Evolutionary conservation across 306 rosid genomes (phyloP).

Genomic region (Prosopis cineraria): DNA sequence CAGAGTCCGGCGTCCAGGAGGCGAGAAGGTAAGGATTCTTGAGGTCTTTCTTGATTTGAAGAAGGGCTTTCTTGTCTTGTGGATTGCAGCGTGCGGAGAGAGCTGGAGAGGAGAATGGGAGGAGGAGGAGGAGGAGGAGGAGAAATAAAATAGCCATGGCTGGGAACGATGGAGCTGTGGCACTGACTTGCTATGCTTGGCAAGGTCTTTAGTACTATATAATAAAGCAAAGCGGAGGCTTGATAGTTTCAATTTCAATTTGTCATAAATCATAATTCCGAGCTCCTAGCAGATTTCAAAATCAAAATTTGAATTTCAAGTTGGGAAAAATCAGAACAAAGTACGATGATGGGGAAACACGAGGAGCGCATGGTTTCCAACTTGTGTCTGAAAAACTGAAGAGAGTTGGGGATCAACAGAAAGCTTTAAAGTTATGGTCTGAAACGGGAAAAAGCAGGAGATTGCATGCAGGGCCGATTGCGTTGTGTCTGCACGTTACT

Average conservation of each 20-base stretch:
- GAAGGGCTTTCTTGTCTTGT: not conserved
- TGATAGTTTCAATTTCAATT: too few species aligned
- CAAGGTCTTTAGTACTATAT: not conserved
- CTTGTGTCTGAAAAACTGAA: not conserved
- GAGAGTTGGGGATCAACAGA: not conserved
- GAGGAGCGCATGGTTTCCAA: not conserved
- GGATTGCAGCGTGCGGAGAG: not conserved
- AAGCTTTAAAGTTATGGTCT: not conserved
- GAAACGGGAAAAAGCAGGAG: not conserved
- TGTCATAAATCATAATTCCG: not conserved
- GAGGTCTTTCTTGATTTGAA: slow-evolving; percentile 3
- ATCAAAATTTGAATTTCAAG: not conserved
- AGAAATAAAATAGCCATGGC: not conserved
- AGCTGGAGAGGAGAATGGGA: not conserved
- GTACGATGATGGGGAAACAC: not conserved
- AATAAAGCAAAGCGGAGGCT: not conserved
- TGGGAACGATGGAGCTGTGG: not conserved
- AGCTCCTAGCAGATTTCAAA: too few species aligned
- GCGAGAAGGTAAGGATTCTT: not conserved
- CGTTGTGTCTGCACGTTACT: too few species aligned
- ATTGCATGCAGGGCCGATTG: not conserved
- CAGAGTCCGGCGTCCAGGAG: not conserved
- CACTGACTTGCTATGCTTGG: not conserved
- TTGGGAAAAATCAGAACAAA: not conserved
- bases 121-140: not conserved